Conservation (phyloP, 2,329 filamentous ascomycete species). For the Fusarium coicis region DNA sequence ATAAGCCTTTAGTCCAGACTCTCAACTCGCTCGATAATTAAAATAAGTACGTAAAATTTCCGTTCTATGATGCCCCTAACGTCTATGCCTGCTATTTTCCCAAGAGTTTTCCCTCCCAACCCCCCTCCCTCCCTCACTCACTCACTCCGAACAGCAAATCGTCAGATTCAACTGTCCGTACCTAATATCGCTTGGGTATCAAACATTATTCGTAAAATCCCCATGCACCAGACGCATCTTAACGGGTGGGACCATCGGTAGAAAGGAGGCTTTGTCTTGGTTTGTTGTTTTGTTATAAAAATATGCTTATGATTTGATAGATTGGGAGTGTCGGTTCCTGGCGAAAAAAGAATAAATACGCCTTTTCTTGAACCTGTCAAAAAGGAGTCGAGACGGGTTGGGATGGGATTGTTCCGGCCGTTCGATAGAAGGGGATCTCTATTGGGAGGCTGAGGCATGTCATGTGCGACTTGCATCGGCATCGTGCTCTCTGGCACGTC, state of each 20-base stretch:
- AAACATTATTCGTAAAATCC: conserved; percentile 41
- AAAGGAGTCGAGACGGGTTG: not conserved
- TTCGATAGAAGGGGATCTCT: conserved; percentile 25
- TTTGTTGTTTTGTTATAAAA: conserved; percentile 30
- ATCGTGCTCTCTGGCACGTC: not conserved
- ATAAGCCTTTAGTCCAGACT: no score
- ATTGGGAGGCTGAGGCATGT: not conserved
- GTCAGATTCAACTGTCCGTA: conserved; percentile 10
- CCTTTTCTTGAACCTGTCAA: not conserved
- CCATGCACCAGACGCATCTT: conserved; percentile 33
- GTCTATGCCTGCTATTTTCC: conserved; percentile 33
- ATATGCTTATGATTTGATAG: not conserved
- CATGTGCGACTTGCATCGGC: not conserved
- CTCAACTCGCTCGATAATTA: conserved; percentile 18
- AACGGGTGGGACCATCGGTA: conserved; percentile 25
- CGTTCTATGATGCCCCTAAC: conserved; percentile 36
- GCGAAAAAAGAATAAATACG: not conserved
- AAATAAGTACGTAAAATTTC: conserved; percentile 35
- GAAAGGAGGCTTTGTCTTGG: conserved; percentile 31
- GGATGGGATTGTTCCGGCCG: conserved; percentile 2
- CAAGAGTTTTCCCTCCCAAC: conserved; percentile 5
- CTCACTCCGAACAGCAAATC: not conserved
- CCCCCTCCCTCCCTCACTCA: not conserved
- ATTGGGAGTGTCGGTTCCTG: conserved; percentile 11
- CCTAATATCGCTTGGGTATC: conserved; percentile 36